phyloP scores from a whole-genome alignment of 139 green algal genomes.

The Chlorella sp. region DNA sequence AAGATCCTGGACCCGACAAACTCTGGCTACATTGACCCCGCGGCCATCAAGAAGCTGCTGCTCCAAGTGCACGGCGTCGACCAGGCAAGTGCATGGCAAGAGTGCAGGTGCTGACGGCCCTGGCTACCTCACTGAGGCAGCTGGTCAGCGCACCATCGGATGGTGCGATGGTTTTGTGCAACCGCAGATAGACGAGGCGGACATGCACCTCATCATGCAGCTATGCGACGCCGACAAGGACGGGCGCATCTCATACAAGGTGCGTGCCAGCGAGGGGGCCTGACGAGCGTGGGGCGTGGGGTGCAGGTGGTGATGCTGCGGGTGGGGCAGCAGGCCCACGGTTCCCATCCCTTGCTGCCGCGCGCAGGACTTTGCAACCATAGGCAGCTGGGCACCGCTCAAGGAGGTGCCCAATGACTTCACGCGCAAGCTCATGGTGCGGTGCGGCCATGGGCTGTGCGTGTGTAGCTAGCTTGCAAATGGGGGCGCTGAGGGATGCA shows the following conservation, averaged over 20 bases:
- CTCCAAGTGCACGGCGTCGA: neutral
- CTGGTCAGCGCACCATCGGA: too few relatives aligned
- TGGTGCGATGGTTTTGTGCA: too few relatives aligned
- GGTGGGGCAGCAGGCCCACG: neutral
- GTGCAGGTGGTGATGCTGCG: too few relatives aligned
- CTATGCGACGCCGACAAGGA: conserved; percentile 15
- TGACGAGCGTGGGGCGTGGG: too few relatives aligned
- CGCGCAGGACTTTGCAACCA: conserved; percentile 6
- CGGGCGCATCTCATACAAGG: conserved; percentile 17
- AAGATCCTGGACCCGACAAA: neutral
- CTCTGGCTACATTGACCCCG: neutral
- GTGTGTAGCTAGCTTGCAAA: too few relatives aligned
- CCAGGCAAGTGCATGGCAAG: neutral
- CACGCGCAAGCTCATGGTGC: neutral
- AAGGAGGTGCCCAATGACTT: conserved; percentile 3
- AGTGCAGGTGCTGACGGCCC: neutral
- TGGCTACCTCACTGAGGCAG: too few relatives aligned
- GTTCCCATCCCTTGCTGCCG: neutral
- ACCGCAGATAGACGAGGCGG: conserved; percentile 16
- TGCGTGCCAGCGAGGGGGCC: neutral
- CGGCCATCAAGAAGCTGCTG: neutral
- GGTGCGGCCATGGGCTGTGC: too few relatives aligned
- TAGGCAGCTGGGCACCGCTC: conserved; percentile 9
- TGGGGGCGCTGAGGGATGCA: neutral
- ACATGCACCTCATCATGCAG: conserved; percentile 9